Percentiles rank a stretch among this genome's conserved stretches.
phyloP scores from a whole-genome alignment of 148 eudicot species.

The Diospyros kaki region DNA sequence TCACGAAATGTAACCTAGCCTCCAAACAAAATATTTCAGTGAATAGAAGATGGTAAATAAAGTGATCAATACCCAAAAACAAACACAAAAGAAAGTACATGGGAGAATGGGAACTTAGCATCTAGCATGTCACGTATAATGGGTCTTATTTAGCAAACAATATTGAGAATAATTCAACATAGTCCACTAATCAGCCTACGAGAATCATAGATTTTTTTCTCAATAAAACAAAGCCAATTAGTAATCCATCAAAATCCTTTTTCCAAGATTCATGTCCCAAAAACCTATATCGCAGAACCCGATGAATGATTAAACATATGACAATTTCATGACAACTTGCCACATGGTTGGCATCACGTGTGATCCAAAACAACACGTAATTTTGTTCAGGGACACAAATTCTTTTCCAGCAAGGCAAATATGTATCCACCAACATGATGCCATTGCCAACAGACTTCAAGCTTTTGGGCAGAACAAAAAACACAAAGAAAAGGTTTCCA shows the following conservation, averaged over 20 bases:
- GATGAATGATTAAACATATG: not conserved
- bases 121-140: not conserved
- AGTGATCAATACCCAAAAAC: not conserved
- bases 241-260: too few relatives aligned
- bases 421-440: not conserved
- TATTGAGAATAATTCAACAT: not conserved
- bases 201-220: not conserved
- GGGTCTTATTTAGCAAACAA: not conserved
- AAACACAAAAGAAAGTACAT: too few relatives aligned
- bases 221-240: too few relatives aligned
- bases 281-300: not conserved
- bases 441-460: not conserved
- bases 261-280: too few relatives aligned
- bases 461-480: not conserved
- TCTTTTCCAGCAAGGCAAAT: not conserved
- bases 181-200: not conserved
- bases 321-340: not conserved
- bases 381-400: not conserved
- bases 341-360: not conserved
- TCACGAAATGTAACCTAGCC: slow-evolving; percentile 45
- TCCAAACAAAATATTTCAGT: slow-evolving; percentile 1
- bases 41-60: not conserved
- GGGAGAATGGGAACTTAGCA: not conserved
- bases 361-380: not conserved
- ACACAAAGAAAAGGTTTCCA: not conserved